These are phyloP conservation scores for Musa balbisiana DNA, from an alignment of 202 grass and related monocot genomes.

Conservation along the genomic window DNA sequence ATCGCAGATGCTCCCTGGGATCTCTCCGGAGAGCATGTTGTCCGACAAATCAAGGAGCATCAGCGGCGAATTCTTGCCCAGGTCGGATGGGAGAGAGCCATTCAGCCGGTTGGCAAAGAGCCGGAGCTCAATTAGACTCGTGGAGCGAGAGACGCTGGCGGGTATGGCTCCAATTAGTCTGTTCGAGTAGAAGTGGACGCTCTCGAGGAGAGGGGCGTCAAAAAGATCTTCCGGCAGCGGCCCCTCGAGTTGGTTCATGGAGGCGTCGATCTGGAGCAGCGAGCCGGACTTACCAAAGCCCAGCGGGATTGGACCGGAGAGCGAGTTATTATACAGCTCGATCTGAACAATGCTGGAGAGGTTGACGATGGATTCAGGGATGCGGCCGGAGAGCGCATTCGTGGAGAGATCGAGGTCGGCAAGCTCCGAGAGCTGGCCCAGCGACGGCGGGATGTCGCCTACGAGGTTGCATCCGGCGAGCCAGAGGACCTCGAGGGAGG, in stretches of 20 bases:
- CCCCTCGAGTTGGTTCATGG: neutral
- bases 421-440: constrained; percentile 4
- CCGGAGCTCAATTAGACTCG: neutral
- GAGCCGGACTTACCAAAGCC: neutral
- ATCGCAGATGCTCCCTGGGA: constrained; percentile 4
- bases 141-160: neutral
- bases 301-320: neutral
- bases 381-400: neutral
- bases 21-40: constrained; percentile 5
- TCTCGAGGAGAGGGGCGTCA: neutral
- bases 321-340: constrained; percentile 3
- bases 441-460: neutral
- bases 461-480: neutral
- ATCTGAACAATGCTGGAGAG: constrained; percentile 10
- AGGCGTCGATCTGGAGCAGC: constrained; percentile 2
- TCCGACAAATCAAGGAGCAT: constrained; percentile 8
- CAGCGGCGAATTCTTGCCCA: constrained; percentile 2
- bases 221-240: constrained; percentile 11
- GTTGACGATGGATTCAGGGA: neutral
- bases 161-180: neutral
- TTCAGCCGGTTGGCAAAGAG: constrained; percentile 3
- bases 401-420: constrained; percentile 3
- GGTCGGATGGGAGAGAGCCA: constrained; percentile 1
- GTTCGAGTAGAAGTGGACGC: neutral
- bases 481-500: constrained; percentile 8